Base-by-base conservation (phyloP, 2,329 filamentous ascomycete species). In the Fusarium fracticaudum region DNA sequence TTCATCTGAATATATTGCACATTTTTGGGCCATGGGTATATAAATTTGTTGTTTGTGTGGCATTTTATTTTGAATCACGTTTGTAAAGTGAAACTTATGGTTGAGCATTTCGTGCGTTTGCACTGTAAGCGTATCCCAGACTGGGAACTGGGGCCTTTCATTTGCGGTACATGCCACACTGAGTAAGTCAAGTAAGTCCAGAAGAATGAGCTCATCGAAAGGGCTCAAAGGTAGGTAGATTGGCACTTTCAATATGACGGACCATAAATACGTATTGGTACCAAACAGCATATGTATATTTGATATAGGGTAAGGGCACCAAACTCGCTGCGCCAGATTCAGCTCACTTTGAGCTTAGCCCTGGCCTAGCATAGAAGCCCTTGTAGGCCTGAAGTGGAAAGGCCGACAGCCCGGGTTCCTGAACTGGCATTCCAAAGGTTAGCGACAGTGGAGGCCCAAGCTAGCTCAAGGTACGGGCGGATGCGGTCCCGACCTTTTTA, bases 401-500 rank as follows among this genome's bases (percentile, higher is more conserved):
- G 51, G 33, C 50, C 33, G 33, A 26, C n/a, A 53, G n/a, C 9
- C 40, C 67, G 38, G 31, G 67, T 74, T 51, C 66, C 57, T 67
- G 61, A 63, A 44, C 54, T 60, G 68, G 47, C 67, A 63, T 72
- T 71, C 48, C 71, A 59, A 43, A 58, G n/a, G 24, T 22, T 45
- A 50, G 45, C 58, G 38, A 41, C 40, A 45, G 60, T 57, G 59
- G 69, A 69, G 55, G 50, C 60, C 65, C 50, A 26, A 62, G 59
- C 57, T 74, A 74, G 67, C 67, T 73, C 44, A 63, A 72, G 62
- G 68, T 48, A 67, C 63, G 48, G 48, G 43, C 54, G 64, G 59
- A 50, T 71, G 35, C 54, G 67, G 60, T 31, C 55, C 55, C 45
- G 65, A 43, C 29, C 15, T 53, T 61, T 70, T 58, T 51, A 63